Percentiles rank a stretch among this genome's conserved stretches.
Evolutionary conservation across 495 filamentous ascomycete genomes (phyloP).

Genomic region (Usnea hakonensis): DNA sequence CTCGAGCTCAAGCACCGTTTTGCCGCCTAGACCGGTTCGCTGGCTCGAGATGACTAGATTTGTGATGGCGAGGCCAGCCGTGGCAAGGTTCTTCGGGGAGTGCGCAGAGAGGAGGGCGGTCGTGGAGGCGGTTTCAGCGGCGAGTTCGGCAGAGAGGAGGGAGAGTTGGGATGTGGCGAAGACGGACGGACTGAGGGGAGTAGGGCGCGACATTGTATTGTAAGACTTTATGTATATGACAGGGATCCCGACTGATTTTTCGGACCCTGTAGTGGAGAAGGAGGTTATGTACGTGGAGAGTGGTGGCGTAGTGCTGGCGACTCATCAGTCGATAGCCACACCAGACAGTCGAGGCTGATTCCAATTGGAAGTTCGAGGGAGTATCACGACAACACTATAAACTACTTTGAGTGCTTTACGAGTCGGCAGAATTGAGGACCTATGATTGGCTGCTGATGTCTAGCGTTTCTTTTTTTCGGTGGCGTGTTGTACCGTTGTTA

Average conservation of each 20-base stretch:
- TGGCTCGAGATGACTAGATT: conserved; percentile 69
- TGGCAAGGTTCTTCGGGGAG: conserved; percentile 66
- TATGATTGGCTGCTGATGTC: not conserved
- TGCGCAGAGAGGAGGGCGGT: conserved; percentile 59
- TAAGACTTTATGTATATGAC: not conserved
- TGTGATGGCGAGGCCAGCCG: conserved; percentile 78
- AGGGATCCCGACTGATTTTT: too few relatives aligned
- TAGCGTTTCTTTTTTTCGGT: not conserved
- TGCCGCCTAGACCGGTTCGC: conserved; percentile 86
- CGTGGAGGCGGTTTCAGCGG: conserved; percentile 69
- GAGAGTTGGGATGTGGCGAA: conserved; percentile 75
- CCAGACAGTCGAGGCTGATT: too few relatives aligned
- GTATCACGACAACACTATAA: too few relatives aligned
- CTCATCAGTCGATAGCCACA: too few relatives aligned
- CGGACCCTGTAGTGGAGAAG: not conserved
- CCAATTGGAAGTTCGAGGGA: too few relatives aligned
- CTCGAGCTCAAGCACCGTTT: conserved; percentile 73
- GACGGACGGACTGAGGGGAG: conserved; percentile 50
- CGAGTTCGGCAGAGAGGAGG: conserved; percentile 70
- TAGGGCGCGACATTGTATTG: not conserved
- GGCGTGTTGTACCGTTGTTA: too few relatives aligned
- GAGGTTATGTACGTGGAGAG: too few relatives aligned
- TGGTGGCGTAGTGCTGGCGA: too few relatives aligned
- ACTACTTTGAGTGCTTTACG: too few relatives aligned
- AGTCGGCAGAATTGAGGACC: not conserved